These are phyloP conservation scores for Sporothrix pallida DNA, from an alignment of 2,329 filamentous ascomycete species.

Conservation along the genomic window DNA sequence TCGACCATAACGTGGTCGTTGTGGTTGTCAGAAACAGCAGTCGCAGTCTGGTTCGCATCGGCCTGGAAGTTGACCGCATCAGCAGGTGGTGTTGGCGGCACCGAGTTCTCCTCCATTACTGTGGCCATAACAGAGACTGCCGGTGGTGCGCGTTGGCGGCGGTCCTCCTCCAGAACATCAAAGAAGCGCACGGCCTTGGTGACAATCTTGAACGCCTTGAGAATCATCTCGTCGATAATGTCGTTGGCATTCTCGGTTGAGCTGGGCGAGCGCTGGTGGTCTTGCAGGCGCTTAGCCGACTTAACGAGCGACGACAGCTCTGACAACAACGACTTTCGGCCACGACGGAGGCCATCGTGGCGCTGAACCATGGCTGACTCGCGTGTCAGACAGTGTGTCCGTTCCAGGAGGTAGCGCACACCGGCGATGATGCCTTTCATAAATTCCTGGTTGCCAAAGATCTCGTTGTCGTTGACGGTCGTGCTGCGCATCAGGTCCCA, in stretches of 20 bases:
- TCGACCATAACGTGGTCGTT: slow-evolving; percentile 38
- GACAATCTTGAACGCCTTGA: slow-evolving; percentile 94
- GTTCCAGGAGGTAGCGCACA: slow-evolving; percentile 86
- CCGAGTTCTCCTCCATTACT: slow-evolving; percentile 61
- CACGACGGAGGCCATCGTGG: slow-evolving; percentile 76
- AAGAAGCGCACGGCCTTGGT: slow-evolving; percentile 87
- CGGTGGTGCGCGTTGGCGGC: slow-evolving; percentile 55
- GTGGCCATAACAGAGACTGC: slow-evolving; percentile 66
- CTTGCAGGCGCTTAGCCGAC: slow-evolving; percentile 82
- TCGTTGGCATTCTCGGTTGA: slow-evolving; percentile 68
- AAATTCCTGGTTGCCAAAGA: slow-evolving; percentile 90
- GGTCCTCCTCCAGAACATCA: slow-evolving; percentile 77
- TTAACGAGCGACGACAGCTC: slow-evolving; percentile 91
- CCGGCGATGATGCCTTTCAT: slow-evolving; percentile 94
- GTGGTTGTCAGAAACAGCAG: slow-evolving; percentile 38
- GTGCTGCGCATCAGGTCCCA: slow-evolving; percentile 88
- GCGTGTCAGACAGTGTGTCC: slow-evolving; percentile 82
- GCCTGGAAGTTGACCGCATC: slow-evolving; percentile 59
- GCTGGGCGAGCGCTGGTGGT: slow-evolving; percentile 61
- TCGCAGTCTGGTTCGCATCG: neutral
- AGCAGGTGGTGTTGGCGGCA: slow-evolving; percentile 68
- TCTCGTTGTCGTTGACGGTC: slow-evolving; percentile 73
- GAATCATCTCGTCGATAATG: slow-evolving; percentile 88
- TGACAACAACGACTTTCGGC: slow-evolving; percentile 84
- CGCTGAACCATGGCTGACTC: slow-evolving; percentile 77